Evolutionary conservation across 169 alveolate species (phyloP).

Genomic region (Cryptosporidium parvum): DNA sequence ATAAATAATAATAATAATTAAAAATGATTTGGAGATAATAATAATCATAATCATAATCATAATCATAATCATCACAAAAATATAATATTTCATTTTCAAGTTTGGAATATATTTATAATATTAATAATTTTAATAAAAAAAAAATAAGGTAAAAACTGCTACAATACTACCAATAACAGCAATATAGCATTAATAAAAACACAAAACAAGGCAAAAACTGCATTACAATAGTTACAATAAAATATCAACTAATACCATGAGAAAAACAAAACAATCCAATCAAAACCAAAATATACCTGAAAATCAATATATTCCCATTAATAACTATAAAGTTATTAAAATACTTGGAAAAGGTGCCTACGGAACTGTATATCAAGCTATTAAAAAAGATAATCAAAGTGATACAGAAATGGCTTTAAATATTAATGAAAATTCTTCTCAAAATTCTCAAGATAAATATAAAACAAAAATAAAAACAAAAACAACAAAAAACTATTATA

Average conservation of each 20-base stretch:
- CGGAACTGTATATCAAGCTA: slow-evolving; percentile 61
- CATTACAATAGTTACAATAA: background rate
- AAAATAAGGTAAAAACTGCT: too few relatives aligned
- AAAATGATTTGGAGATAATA: background rate
- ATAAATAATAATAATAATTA: background rate
- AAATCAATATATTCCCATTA: background rate
- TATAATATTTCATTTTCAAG: background rate
- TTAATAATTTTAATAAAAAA: too few relatives aligned
- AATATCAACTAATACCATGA: background rate
- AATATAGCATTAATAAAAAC: too few relatives aligned
- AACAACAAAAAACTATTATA: background rate
- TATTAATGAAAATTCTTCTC: background rate
- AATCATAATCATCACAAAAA: background rate
- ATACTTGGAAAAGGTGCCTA: slow-evolving; percentile 75
- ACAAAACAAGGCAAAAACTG: too few relatives aligned
- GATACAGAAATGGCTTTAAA: background rate
- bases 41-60: background rate
- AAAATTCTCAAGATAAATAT: too few relatives aligned
- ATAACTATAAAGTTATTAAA: slow-evolving; percentile 37
- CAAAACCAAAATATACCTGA: background rate
- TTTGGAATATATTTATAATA: background rate
- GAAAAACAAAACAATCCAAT: background rate
- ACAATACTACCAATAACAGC: too few relatives aligned
- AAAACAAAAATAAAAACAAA: background rate
- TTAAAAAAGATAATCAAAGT: background rate